These are phyloP conservation scores for Aspergillus panamensis DNA, from an alignment of 495 filamentous ascomycete genomes.

Conservation along the genomic window DNA sequence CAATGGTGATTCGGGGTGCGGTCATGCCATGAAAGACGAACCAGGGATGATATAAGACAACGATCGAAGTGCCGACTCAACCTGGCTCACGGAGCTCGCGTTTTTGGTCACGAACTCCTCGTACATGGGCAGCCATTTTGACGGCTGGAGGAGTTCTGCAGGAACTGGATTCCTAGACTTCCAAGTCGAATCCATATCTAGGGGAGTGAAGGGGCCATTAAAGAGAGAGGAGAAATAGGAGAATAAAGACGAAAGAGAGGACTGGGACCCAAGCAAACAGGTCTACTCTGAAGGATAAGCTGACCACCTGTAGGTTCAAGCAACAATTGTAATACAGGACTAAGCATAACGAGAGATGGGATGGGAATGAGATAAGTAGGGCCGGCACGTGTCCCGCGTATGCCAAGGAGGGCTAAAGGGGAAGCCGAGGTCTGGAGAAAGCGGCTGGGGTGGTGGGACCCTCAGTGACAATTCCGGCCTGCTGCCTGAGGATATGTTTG, in stretches of 20 bases:
- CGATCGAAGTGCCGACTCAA: constrained; percentile 86
- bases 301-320: not conserved
- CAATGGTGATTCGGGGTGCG: not conserved
- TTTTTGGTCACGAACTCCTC: constrained; percentile 93
- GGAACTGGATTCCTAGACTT: constrained; percentile 32
- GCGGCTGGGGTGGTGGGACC: not conserved
- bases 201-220: not conserved
- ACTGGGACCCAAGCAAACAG: not conserved
- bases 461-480: no score
- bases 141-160: constrained; percentile 50
- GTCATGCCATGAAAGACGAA: constrained; percentile 29
- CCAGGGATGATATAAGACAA: constrained; percentile 94
- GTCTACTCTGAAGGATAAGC: not conserved
- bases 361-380: constrained; percentile 7
- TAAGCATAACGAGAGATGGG: not conserved
- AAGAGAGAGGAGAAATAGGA: not conserved
- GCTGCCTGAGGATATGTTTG: no score
- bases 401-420: constrained; percentile 22
- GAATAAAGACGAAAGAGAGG: not conserved
- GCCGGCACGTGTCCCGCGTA: constrained; percentile 25
- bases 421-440: constrained; percentile 9
- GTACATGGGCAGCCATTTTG: constrained; percentile 77
- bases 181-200: constrained; percentile 34
- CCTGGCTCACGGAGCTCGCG: constrained; percentile 82
- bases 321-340: not conserved